Conservation (phyloP, 495 filamentous ascomycete species). For the Parathielavia hyrcaniae region DNA sequence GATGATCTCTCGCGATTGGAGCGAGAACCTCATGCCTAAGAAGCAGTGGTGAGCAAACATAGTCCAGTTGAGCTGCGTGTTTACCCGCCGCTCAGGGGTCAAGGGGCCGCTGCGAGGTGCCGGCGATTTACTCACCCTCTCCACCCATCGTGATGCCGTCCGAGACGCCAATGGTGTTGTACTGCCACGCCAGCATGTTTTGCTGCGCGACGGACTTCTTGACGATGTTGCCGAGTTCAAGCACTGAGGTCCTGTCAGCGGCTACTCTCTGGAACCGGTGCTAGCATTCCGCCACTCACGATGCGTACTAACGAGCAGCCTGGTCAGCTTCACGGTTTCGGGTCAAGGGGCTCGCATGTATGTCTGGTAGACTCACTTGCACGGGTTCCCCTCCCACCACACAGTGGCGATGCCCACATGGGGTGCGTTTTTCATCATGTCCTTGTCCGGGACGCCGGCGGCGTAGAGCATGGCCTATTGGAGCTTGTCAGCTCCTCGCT, state of each 20-base stretch:
- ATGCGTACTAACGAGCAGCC: slow-evolving; percentile 37
- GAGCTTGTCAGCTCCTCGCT: not conserved
- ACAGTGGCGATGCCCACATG: slow-evolving; percentile 87
- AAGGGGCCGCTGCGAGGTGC: not conserved
- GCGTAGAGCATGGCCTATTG: slow-evolving; percentile 89
- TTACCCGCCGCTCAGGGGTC: not conserved
- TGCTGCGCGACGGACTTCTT: slow-evolving; percentile 76
- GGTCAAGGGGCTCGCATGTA: too few species aligned
- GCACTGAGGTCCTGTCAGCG: slow-evolving; percentile 45
- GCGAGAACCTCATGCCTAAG: slow-evolving; percentile 90
- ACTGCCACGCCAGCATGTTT: slow-evolving; percentile 87
- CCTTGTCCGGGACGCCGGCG: slow-evolving; percentile 75
- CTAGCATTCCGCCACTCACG: slow-evolving; percentile 29
- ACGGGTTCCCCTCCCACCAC: slow-evolving; percentile 97
- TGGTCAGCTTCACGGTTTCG: slow-evolving; percentile 12
- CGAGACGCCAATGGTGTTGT: slow-evolving; percentile 88
- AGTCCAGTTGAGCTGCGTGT: not conserved
- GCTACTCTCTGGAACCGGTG: not conserved
- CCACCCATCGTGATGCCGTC: slow-evolving; percentile 97
- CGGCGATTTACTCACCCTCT: slow-evolving; percentile 56
- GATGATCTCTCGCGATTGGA: slow-evolving; percentile 93
- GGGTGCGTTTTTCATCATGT: slow-evolving; percentile 82
- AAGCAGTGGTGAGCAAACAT: slow-evolving; percentile 8
- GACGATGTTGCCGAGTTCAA: slow-evolving; percentile 83
- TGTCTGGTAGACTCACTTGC: slow-evolving; percentile 41